phyloP scores from a whole-genome alignment of 345 rosid species.

The Dipteronia dyeriana region DNA sequence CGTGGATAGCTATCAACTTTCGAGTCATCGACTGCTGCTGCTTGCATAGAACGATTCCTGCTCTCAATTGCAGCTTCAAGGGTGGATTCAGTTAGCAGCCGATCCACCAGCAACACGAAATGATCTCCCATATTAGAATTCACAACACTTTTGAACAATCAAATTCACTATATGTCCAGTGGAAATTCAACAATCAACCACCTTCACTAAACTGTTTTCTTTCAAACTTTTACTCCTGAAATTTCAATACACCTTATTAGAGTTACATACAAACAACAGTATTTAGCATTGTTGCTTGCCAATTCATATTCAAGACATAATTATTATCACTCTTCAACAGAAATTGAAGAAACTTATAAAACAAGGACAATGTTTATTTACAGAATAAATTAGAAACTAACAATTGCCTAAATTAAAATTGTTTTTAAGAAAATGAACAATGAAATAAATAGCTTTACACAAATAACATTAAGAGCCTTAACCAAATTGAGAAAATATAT shows the following conservation, averaged over 20 bases:
- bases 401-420: not conserved
- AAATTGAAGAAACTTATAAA: constrained; percentile 10
- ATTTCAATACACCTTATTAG: constrained; percentile 5
- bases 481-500: not conserved
- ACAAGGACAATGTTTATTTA: constrained; percentile 9
- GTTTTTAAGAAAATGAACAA: not conserved
- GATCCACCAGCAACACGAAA: constrained; percentile 85
- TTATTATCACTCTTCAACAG: constrained; percentile 6
- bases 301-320: constrained; percentile 12
- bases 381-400: not conserved
- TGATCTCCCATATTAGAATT: constrained; percentile 79
- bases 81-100: constrained; percentile 82
- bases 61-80: constrained; percentile 80
- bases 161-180: constrained; percentile 8
- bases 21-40: constrained; percentile 33
- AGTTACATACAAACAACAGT: not conserved
- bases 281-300: not conserved
- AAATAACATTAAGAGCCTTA: constrained; percentile 19
- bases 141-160: constrained; percentile 4
- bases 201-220: constrained; percentile 25
- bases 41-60: constrained; percentile 53
- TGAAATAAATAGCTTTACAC: constrained; percentile 7
- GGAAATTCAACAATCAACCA: constrained; percentile 11
- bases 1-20: constrained; percentile 29
- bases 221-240: constrained; percentile 28